phyloP scores from a whole-genome alignment of 192 early-diverging fungal genomes.

The Backusella australiensis region DNA sequence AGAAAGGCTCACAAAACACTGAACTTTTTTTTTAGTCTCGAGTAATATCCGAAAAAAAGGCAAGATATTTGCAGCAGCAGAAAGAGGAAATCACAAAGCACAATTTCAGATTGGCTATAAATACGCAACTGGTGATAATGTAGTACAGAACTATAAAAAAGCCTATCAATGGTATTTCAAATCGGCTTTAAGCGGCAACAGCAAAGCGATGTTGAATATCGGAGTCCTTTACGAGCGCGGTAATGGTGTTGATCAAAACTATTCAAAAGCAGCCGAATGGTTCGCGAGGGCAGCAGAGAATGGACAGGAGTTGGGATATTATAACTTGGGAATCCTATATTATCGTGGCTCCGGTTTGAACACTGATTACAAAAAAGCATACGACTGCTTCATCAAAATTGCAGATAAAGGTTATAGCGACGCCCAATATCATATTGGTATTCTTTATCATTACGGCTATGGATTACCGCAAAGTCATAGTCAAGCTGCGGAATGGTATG shows the following conservation, averaged over 20 bases:
- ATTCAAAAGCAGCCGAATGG: background rate
- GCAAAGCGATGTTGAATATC: background rate
- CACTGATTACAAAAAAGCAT: background rate
- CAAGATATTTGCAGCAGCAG: background rate
- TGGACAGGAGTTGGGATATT: background rate
- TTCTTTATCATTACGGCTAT: background rate
- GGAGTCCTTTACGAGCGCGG: background rate
- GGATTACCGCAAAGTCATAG: background rate
- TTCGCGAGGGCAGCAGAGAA: slow-evolving; percentile 1
- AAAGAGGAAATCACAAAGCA: slow-evolving; percentile 4
- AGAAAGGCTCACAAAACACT: background rate
- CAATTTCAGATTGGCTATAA: background rate
- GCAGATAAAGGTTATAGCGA: background rate
- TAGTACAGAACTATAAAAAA: slow-evolving; percentile 2
- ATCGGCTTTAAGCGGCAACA: background rate
- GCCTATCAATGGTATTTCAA: slow-evolving; percentile 5
- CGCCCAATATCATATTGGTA: background rate
- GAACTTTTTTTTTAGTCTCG: background rate
- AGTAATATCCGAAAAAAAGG: background rate
- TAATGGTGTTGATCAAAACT: background rate
- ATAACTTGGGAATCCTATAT: background rate
- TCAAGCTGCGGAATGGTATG: background rate
- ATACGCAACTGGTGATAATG: background rate
- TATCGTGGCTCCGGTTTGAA: background rate
- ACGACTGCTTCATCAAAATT: background rate